Evolutionary conservation across 257 asterid species (phyloP), one percentile per base, ranked within the genome.

Genomic region (Verbascum thapsus): DNA sequence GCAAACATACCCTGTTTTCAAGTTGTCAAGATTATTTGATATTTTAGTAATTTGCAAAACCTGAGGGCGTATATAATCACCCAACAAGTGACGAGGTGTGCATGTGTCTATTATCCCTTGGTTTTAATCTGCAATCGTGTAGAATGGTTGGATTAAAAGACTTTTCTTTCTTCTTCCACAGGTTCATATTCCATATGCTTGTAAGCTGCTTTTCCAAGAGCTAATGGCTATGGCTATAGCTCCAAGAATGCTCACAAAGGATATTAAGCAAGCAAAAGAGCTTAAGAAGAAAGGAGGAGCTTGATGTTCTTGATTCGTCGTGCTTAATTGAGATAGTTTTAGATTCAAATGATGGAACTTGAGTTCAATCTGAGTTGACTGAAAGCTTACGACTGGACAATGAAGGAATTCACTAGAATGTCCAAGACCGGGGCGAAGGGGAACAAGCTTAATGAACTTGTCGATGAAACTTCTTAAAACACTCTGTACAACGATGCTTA

Each of bases 171-270:
- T 44, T 57, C 8, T 13, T 30, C 40, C 64, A 77, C 88, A 89
- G 98, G 95, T 89, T 39, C 85, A 89, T 68, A 85, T 92, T 68
- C 98, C 97, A 6, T 92, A 92, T 76, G 96, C 98, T 3, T 91
- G 96, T 65, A 91, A 91, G 80, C 79, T 91, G 52, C 83, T 92
- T 39, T 88, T 92, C 83, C 98, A 92, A 68, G 98, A 92, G 82
- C 88, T 92, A 4, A 89, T 92, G 97, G 60, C 98, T 10, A 92
- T 89, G 98, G 98, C 98, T 40, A 87, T 91, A 63, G 99, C 99
- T 54, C 99, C 99, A 8, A 80, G 99, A 73, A 86, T 89, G 97
- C 81, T 92, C 1, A 92, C 94, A 9, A 92, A 83, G 82, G 98
- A 89, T 68, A 81, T 89, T n/a, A 83, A 83, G 47, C 81, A 70